phyloP scores from a whole-genome alignment of 2,329 filamentous ascomycete genomes.

The Tricladium varicosporioides region DNA sequence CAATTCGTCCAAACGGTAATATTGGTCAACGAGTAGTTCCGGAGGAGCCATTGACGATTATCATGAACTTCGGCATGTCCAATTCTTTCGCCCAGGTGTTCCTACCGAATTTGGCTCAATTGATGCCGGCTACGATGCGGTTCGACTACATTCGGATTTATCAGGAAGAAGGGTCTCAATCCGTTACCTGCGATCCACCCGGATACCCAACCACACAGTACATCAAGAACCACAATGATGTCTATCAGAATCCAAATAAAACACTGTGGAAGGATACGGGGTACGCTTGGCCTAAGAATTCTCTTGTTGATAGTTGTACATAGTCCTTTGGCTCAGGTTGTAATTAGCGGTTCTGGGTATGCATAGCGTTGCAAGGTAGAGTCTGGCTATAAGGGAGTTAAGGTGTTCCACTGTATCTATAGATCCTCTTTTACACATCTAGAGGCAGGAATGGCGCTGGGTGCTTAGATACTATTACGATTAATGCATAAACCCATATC shows the following conservation, averaged over 20 bases:
- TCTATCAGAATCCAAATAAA: slow-evolving; percentile 58
- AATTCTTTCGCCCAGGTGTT: slow-evolving; percentile 63
- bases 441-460: too few relatives aligned
- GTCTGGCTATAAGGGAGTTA: too few relatives aligned
- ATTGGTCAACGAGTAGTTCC: slow-evolving; percentile 64
- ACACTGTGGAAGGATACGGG: slow-evolving; percentile 53
- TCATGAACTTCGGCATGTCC: slow-evolving; percentile 71
- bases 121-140: slow-evolving; percentile 63
- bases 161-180: slow-evolving; percentile 56
- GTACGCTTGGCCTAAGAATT: slow-evolving; percentile 61
- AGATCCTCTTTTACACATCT: too few relatives aligned
- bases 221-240: slow-evolving; percentile 58
- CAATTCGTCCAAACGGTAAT: slow-evolving; percentile 68
- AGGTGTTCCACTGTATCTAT: too few relatives aligned
- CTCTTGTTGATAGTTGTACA: slow-evolving; percentile 55
- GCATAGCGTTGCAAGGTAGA: too few relatives aligned
- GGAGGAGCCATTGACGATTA: slow-evolving; percentile 63
- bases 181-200: slow-evolving; percentile 64
- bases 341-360: too few relatives aligned
- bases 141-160: slow-evolving; percentile 72
- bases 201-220: slow-evolving; percentile 67
- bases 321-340: slow-evolving; percentile 10
- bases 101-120: slow-evolving; percentile 49
- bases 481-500: too few relatives aligned
- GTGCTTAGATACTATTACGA: too few relatives aligned